phyloP scores from a whole-genome alignment of 495 filamentous ascomycete genomes.

The Penicillium robsamsonii region DNA sequence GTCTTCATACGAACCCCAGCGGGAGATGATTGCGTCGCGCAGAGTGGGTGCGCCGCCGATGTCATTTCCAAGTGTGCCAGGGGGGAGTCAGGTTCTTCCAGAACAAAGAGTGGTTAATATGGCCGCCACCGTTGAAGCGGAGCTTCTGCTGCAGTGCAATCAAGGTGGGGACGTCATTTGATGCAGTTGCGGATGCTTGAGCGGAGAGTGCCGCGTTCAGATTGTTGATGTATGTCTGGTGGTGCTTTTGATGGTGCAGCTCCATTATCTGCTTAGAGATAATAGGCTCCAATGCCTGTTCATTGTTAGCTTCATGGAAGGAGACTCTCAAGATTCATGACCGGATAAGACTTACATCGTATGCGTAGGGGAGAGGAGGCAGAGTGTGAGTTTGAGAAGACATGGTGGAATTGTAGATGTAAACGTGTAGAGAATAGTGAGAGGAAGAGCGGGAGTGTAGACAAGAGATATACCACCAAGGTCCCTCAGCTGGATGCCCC shows the following conservation, averaged over 20 bases:
- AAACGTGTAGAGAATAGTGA: not conserved
- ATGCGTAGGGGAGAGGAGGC: constrained; percentile 44
- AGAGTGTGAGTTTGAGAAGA: constrained; percentile 29
- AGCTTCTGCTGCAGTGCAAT: constrained; percentile 79
- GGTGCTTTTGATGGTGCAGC: constrained; percentile 67
- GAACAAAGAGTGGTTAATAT: constrained; percentile 91
- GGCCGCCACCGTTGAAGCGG: constrained; percentile 93
- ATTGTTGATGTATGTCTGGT: constrained; percentile 65
- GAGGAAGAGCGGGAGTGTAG: not conserved
- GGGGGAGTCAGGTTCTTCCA: constrained; percentile 83
- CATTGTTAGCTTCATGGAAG: not conserved
- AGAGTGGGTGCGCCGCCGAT: constrained; percentile 53
- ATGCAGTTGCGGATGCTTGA: constrained; percentile 43
- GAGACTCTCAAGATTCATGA: not conserved
- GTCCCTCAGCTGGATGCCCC: constrained; percentile 14
- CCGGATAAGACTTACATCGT: constrained; percentile 32
- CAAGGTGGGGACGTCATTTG: constrained; percentile 53
- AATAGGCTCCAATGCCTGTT: constrained; percentile 81
- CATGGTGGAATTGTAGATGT: constrained; percentile 9
- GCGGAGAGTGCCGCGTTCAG: constrained; percentile 55
- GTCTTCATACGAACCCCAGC: constrained; percentile 66
- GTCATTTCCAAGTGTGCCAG: constrained; percentile 61
- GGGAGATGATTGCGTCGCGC: constrained; percentile 60
- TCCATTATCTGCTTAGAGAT: constrained; percentile 98
- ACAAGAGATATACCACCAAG: constrained; percentile 11